Evolutionary conservation across 1,284 basidiomycete species (phyloP).

Genomic region (Rhodotorula glutinis): DNA sequence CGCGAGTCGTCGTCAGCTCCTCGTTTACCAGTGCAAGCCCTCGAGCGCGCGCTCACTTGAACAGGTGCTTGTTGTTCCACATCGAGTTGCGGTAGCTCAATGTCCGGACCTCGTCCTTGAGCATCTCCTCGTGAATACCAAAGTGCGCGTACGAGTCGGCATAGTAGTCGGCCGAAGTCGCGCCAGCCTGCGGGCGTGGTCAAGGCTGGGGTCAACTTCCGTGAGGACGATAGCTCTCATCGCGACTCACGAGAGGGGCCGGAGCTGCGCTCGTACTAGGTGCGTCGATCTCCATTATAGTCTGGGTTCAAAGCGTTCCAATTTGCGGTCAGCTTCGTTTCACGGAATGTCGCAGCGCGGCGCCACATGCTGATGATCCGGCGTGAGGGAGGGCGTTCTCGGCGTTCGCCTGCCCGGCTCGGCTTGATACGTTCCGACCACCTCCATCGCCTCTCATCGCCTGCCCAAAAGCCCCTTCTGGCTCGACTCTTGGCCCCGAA

Average conservation of each 20-base stretch:
- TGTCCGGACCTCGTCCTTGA: constrained; percentile 95
- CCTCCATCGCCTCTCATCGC: too few species aligned
- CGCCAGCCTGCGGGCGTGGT: constrained; percentile 21
- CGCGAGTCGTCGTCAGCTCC: background rate
- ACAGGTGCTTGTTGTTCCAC: constrained; percentile 89
- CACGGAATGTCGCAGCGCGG: too few species aligned
- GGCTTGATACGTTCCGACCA: too few species aligned
- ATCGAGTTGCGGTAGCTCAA: constrained; percentile 93
- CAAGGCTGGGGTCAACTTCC: too few species aligned
- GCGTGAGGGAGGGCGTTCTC: too few species aligned
- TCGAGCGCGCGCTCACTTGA: constrained; percentile 56
- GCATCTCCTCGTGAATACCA: constrained; percentile 99
- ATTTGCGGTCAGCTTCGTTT: background rate
- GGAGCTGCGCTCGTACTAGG: constrained; percentile 5
- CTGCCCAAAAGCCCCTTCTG: too few species aligned
- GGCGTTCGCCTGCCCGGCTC: too few species aligned
- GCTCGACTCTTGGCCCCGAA: too few species aligned
- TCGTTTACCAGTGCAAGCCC: background rate
- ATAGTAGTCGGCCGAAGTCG: constrained; percentile 44
- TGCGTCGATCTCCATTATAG: background rate
- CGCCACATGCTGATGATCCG: too few species aligned
- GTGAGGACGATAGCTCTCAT: too few species aligned
- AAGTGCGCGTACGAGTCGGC: constrained; percentile 82
- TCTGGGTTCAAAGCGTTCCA: too few species aligned
- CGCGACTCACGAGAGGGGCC: constrained; percentile 1